Conservation (phyloP, 306 rosid genomes). For the Vigna mungo region DNA sequence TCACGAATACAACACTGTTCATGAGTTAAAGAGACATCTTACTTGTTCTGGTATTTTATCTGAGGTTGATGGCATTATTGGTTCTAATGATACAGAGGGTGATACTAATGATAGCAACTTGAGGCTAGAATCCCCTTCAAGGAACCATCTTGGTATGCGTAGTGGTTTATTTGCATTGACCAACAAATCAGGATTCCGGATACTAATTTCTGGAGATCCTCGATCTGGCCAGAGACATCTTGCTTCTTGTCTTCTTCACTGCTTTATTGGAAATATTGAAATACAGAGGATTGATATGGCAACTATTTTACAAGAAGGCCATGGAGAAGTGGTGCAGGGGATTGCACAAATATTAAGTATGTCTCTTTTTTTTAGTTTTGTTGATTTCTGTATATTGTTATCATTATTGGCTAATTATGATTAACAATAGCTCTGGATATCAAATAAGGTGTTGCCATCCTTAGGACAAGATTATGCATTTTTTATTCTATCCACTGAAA, state of each 20-base stretch:
- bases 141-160: constrained; percentile 50
- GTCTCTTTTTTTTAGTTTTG: constrained; percentile 42
- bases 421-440: constrained; percentile 21
- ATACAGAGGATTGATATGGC: constrained; percentile 92
- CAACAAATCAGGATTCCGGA: constrained; percentile 69
- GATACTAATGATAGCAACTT: constrained; percentile 35
- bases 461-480: not conserved
- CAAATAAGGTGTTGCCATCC: not conserved
- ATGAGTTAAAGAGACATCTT: constrained; percentile 69
- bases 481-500: not conserved
- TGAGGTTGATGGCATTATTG: constrained; percentile 48
- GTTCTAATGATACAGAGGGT: constrained; percentile 51
- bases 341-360: constrained; percentile 82
- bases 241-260: constrained; percentile 91
- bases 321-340: constrained; percentile 87
- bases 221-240: constrained; percentile 94
- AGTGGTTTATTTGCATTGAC: constrained; percentile 51
- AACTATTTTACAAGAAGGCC: constrained; percentile 91
- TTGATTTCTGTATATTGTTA: constrained; percentile 14
- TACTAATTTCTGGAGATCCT: constrained; percentile 80
- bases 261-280: constrained; percentile 79
- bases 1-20: constrained; percentile 66
- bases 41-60: constrained; percentile 67
- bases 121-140: constrained; percentile 46
- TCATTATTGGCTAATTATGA: constrained; percentile 27